phyloP scores from a whole-genome alignment of 805 yeast species.

The Lachancea quebecensis region DNA sequence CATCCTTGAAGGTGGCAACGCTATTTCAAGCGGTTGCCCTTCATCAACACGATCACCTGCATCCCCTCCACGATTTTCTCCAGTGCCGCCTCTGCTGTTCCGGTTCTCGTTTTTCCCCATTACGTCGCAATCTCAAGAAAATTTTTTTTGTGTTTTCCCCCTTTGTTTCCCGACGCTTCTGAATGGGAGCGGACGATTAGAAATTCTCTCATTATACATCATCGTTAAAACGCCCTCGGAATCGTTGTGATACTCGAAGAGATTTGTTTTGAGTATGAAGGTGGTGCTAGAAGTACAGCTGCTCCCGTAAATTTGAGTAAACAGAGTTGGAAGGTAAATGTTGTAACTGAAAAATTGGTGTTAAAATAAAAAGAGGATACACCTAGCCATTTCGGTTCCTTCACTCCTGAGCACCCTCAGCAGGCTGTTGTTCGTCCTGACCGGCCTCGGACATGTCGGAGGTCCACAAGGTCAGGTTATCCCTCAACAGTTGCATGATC shows the following conservation, averaged over 20 bases:
- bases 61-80: no score
- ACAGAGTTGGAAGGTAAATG: no score
- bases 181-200: conserved; percentile 1
- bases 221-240: conserved; percentile 9
- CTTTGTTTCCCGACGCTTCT: no score
- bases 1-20: no score
- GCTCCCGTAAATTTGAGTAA: no score
- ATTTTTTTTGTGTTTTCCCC: not conserved
- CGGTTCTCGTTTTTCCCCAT: no score
- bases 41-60: no score
- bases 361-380: no score
- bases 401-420: conserved; percentile 24
- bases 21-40: no score
- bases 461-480: conserved; percentile 97
- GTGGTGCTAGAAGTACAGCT: conserved; percentile 1
- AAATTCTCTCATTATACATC: conserved; percentile 8
- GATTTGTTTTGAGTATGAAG: not conserved
- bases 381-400: no score
- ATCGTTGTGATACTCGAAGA: not conserved
- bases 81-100: no score
- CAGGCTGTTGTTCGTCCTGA: conserved; percentile 43
- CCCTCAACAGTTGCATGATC: conserved; percentile 98
- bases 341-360: no score
- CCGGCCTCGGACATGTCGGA: conserved; percentile 84
- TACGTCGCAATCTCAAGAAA: not conserved